These are phyloP conservation scores for Nemophila menziesii DNA, from an alignment of 257 asterid species.

Conservation along the genomic window DNA sequence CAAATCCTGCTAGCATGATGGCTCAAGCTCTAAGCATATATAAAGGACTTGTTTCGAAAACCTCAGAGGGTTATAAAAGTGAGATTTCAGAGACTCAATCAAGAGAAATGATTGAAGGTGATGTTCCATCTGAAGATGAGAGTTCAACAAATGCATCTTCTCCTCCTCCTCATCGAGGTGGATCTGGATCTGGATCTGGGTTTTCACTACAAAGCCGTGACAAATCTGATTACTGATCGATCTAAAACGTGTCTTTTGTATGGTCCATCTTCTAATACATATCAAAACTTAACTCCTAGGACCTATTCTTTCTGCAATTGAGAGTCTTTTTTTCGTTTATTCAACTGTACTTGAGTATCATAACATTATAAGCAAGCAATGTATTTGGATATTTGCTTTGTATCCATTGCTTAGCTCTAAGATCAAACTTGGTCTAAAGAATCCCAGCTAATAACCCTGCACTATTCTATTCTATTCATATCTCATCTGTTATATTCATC, in stretches of 20 bases:
- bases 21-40: constrained; percentile 53
- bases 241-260: neutral
- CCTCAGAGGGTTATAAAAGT: constrained; percentile 4
- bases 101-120: constrained; percentile 7
- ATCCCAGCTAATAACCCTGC: no score
- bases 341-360: neutral
- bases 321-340: neutral
- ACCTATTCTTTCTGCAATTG: neutral
- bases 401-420: no score
- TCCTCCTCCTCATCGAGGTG: constrained; percentile 7
- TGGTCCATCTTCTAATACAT: neutral
- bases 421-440: no score
- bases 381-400: no score
- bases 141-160: constrained; percentile 7
- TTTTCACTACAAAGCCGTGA: constrained; percentile 38
- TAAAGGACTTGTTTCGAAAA: constrained; percentile 39
- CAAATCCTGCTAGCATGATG: constrained; percentile 64
- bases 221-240: constrained; percentile 10
- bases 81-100: constrained; percentile 11
- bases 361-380: no score
- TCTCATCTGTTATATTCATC: no score
- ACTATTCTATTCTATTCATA: no score
- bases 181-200: constrained; percentile 26
- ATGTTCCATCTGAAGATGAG: constrained; percentile 13
- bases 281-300: neutral